Conservation (phyloP, 768 basidiomycete genomes). For the Boletellus emodensis region DNA sequence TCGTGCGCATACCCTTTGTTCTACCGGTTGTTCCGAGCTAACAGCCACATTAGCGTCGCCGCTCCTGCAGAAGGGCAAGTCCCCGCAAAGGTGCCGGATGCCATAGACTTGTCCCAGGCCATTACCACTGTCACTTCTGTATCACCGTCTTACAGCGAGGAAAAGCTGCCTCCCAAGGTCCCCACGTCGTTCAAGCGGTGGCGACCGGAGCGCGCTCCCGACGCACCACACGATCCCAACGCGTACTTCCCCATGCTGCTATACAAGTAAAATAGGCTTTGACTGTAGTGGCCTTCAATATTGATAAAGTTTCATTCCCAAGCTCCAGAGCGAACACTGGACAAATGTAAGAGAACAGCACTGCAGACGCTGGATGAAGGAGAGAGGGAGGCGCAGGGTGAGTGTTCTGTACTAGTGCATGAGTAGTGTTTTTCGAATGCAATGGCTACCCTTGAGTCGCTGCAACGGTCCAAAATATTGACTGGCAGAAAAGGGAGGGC, state of each 20-base stretch:
- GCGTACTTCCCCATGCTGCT: conserved; percentile 83
- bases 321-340: neutral
- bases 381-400: too few species aligned
- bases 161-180: conserved; percentile 70
- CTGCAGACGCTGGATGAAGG: neutral
- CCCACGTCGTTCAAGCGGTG: conserved; percentile 68
- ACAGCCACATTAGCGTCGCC: conserved; percentile 42
- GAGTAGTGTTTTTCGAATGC: neutral
- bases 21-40: neutral
- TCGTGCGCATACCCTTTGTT: conserved; percentile 46
- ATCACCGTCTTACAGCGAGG: conserved; percentile 55
- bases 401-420: neutral
- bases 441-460: neutral
- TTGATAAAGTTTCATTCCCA: conserved; percentile 33
- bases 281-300: neutral
- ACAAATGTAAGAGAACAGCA: conserved; percentile 2
- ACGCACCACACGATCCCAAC: conserved; percentile 79
- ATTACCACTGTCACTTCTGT: conserved; percentile 60
- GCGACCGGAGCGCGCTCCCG: conserved; percentile 64
- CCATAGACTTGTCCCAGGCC: conserved; percentile 66
- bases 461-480: too few species aligned
- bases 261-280: conserved; percentile 40
- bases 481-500: neutral
- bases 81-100: conserved; percentile 40
- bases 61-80: conserved; percentile 47